Evolutionary conservation across 169 alveolate genomes (phyloP), one percentile per base, ranked within the genome.

Genomic region (Hammondia hammondi): DNA sequence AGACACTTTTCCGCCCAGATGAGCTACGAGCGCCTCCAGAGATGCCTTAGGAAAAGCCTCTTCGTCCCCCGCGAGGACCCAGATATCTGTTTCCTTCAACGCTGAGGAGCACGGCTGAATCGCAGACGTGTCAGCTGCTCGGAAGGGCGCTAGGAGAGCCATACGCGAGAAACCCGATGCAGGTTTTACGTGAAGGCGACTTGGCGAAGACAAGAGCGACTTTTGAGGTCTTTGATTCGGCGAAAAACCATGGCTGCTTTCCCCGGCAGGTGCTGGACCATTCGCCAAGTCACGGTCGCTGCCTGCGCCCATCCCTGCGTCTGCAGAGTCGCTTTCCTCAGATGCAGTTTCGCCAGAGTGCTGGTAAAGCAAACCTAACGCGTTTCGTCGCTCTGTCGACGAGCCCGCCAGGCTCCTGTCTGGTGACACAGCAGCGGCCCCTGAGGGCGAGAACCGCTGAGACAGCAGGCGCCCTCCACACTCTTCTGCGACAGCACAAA

Each of bases 1-100:
- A 10, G 72, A 39, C 37, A 82, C 72, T 45, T 17, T 14, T 14
- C 90, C 90, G 24, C 90, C 90, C 1, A 82, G 29, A 29, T 27
- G 71, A 35, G 70, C 90, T 5, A 82, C 90, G 43, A 82, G 90
- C 10, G 43, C 37, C 35, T 82, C 90, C 70, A 82, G 90, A 43
- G 90, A 82, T 2, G 70, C 90, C 90, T 82, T 46, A 10, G 57
- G 71, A 43, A 39, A 39, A 12, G 43, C 85, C 39, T 48, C 70
- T 24, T 82, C 90, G 43, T 39, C 71, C 43, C 90, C 90, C 57
- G 57, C 29, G 14, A 82, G 19, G 43, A 82, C 70, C 90, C 90
- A 82, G 7, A 82, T 82, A 12, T 37, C 12, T 19, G 43, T n/a
- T 0, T 52, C 85, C 27, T 46, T 10, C 48, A 73, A 32, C 19